Percentiles rank a stretch among this genome's conserved stretches.
Evolutionary conservation across 2,329 filamentous ascomycete genomes (phyloP).

Genomic region (Ophiosphaerella herpotricha): DNA sequence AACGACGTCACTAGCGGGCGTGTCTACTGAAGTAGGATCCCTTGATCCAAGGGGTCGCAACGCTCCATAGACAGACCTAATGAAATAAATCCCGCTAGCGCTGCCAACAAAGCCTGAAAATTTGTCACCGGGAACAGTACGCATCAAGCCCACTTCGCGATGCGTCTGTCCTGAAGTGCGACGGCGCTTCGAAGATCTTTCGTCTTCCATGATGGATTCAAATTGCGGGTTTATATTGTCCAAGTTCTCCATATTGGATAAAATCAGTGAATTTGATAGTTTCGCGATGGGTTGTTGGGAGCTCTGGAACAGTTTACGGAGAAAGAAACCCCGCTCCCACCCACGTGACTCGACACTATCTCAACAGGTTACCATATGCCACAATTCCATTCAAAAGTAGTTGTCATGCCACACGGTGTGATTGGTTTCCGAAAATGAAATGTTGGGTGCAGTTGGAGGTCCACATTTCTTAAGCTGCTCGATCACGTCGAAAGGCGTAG

Average conservation of each 20-base stretch:
- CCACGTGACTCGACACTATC: conserved; percentile 3
- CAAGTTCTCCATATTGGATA: conserved; percentile 8
- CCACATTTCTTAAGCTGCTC: conserved; percentile 1
- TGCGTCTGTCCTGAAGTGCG: conserved; percentile 21
- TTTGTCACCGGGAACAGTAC: conserved; percentile 53
- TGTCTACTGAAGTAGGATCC: conserved; percentile 17
- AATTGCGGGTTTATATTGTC: conserved; percentile 1
- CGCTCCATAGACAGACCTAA: conserved; percentile 59
- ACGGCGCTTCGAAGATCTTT: conserved; percentile 17
- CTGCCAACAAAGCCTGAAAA: conserved; percentile 62
- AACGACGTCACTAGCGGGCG: conserved; percentile 50
- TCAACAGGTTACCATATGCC: not conserved
- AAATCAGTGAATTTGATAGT: too few species aligned
- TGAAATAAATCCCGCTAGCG: conserved; percentile 64
- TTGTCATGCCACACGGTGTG: conserved; percentile 3
- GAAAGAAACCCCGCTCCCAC: conserved; percentile 15
- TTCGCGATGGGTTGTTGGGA: not conserved
- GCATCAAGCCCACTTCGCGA: conserved; percentile 58
- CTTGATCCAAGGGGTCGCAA: conserved; percentile 42
- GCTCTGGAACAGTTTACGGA: conserved; percentile 1
- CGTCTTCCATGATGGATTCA: not conserved
- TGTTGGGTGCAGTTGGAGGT: conserved; percentile 3
- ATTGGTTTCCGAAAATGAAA: not conserved
- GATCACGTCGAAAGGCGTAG: not conserved
- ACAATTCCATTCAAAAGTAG: conserved; percentile 4